Evolutionary conservation across 2,329 filamentous ascomycete genomes (phyloP).

Genomic region (Stemphylium beticola): DNA sequence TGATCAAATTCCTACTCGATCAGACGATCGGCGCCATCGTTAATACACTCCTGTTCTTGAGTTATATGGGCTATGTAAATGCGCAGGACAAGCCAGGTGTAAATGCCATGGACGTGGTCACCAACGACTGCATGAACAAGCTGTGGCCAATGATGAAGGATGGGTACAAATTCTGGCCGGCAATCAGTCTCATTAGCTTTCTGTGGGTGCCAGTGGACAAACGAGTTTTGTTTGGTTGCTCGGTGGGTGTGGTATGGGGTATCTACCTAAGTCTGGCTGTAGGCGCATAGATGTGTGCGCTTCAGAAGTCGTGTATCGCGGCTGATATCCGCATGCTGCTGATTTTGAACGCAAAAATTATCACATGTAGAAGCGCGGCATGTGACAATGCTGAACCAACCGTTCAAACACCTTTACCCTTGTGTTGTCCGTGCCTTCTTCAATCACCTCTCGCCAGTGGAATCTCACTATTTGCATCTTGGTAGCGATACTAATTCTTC

Average conservation of each 20-base stretch:
- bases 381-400: not conserved
- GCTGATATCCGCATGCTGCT: no score
- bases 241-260: constrained; percentile 76
- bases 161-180: constrained; percentile 75
- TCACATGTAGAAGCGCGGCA: not conserved
- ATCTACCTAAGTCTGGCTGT: constrained; percentile 73
- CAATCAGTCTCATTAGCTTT: constrained; percentile 73
- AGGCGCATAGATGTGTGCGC: constrained; percentile 21
- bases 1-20: constrained; percentile 71
- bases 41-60: constrained; percentile 70
- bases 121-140: constrained; percentile 52
- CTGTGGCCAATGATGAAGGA: constrained; percentile 64
- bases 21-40: constrained; percentile 69
- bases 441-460: not conserved
- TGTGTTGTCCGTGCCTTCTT: not conserved
- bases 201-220: constrained; percentile 73
- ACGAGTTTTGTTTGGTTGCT: constrained; percentile 72
- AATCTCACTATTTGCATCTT: not conserved
- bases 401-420: not conserved
- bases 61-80: constrained; percentile 61
- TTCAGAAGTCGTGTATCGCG: not conserved
- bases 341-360: no score
- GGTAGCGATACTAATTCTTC: not conserved
- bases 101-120: constrained; percentile 43
- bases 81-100: constrained; percentile 35